Base-by-base conservation (phyloP, 345 rosid species). In the Eucalyptus curtisii region DNA sequence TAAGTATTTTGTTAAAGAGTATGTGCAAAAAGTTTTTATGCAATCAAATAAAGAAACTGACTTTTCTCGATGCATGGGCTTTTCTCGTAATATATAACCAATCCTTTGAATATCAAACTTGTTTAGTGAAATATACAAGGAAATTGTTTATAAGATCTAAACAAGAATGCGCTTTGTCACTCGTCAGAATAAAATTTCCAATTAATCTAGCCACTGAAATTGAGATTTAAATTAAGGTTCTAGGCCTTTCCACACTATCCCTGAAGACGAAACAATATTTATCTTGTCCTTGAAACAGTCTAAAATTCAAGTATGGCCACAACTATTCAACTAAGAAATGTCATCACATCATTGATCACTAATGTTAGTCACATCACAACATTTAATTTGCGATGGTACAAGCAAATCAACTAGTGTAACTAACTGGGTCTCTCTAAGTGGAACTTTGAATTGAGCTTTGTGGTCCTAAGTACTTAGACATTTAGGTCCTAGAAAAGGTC, bases 351-450 rank as follows among this genome's bases (percentile, higher is more conserved):
- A 59, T 27, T 59, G 4, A 27, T 27, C 68, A 59, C 0, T 27
- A 30, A 59, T 59, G 68, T 12, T 27, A 59, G 31, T 12, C 68
- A 13, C 7, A 3, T 59, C 68, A 59, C 0, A 59, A 27, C 2
- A 2, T 59, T 59, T 59, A 1, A 59, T 13, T 12, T 59, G 68
- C 0, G 31, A 59, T 12, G 68, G 31, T 0, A 30, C 16, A 59
- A 59, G 31, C 7, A 0, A 59, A 59, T 59, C 4, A 4, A 59
- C 31, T 10, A 5, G 68, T 59, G 66, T 12, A 11, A 27, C n/a
- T 10, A 57, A 57, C 0, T 10, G 0, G 14, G 64, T 57, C 30
- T 30, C 68, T 59, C 31, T 13, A 0, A 5, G 16, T 27, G 16
- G 1, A 59, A 59, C 68, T 59, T 27, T 0, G 68, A 0, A 27